These are phyloP conservation scores for Sphaerobolus stellatus DNA, from an alignment of 1,284 basidiomycete genomes.

Conservation along the genomic window DNA sequence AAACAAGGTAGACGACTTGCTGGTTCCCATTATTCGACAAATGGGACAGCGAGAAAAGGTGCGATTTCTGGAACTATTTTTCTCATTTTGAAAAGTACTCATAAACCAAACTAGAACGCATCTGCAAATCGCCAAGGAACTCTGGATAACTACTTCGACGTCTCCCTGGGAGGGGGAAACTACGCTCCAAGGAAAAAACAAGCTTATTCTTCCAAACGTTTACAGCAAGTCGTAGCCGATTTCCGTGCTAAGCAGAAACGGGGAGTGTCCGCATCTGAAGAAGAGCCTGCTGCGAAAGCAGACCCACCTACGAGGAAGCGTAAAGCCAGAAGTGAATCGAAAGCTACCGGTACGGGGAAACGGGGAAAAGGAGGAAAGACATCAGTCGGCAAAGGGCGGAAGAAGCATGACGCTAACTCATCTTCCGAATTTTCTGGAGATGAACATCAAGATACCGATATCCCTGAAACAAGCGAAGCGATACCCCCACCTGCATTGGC, in stretches of 20 bases:
- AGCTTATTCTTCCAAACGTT: conserved; percentile 80
- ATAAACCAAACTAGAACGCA: conserved; percentile 44
- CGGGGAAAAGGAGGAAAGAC: conserved; percentile 11
- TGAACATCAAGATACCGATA: conserved; percentile 22
- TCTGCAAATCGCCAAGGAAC: conserved; percentile 76
- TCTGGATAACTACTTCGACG: conserved; percentile 59
- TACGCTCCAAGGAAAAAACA: conserved; percentile 77
- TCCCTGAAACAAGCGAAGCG: background rate
- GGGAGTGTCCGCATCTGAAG: conserved; percentile 14
- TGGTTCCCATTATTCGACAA: conserved; percentile 91
- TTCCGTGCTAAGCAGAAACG: conserved; percentile 48
- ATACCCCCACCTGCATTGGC: conserved; percentile 20
- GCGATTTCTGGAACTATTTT: conserved; percentile 5
- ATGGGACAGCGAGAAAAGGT: conserved; percentile 80
- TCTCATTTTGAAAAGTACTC: conserved; percentile 5
- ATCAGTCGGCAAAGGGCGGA: conserved; percentile 12
- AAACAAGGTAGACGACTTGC: conserved; percentile 86
- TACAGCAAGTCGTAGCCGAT: conserved; percentile 87
- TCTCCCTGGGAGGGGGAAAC: conserved; percentile 62
- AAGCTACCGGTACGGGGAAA: conserved; percentile 15
- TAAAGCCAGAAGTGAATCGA: conserved; percentile 17
- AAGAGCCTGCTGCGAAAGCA: conserved; percentile 18
- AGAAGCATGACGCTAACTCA: conserved; percentile 4
- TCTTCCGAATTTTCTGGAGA: conserved; percentile 22
- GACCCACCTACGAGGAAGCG: conserved; percentile 30